Conservation (phyloP, 768 basidiomycete species). For the Amanita phalloides region DNA sequence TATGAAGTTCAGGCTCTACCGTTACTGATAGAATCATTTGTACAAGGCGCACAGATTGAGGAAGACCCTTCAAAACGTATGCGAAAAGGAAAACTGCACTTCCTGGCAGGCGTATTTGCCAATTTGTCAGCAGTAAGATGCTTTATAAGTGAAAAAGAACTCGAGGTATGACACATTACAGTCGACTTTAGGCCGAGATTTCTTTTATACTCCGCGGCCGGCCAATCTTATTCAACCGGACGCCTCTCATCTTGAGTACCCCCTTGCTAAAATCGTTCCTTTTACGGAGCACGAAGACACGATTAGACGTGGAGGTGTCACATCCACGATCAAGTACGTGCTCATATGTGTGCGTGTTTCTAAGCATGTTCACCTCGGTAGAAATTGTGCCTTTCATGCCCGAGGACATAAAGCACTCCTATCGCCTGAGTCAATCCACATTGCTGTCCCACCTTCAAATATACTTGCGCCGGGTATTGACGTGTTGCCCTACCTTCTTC, state of each 20-base stretch:
- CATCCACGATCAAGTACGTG: constrained; percentile 76
- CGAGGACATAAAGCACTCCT: constrained; percentile 64
- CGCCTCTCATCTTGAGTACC: constrained; percentile 49
- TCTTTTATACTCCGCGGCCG: constrained; percentile 66
- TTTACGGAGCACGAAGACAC: constrained; percentile 88
- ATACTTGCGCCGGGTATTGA: constrained; percentile 65
- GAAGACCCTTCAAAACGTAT: constrained; percentile 38
- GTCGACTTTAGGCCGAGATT: constrained; percentile 68
- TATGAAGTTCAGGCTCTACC: constrained; percentile 57
- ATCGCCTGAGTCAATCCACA: constrained; percentile 44
- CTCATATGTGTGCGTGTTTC: not conserved
- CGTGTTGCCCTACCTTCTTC: constrained; percentile 72
- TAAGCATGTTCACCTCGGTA: constrained; percentile 16
- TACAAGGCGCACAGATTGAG: constrained; percentile 53
- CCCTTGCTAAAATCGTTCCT: constrained; percentile 68
- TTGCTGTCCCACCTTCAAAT: constrained; percentile 50
- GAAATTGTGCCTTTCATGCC: constrained; percentile 71
- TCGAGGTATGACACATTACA: constrained; percentile 16
- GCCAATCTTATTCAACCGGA: constrained; percentile 33
- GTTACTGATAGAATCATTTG: constrained; percentile 84
- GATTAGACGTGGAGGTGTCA: constrained; percentile 81
- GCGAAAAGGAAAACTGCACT: constrained; percentile 78
- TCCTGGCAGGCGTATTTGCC: constrained; percentile 89
- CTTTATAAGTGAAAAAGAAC: not conserved
- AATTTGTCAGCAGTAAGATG: constrained; percentile 71